Percentiles rank a stretch among this genome's conserved stretches.
phyloP scores from a whole-genome alignment of 208 protist genomes.

The Trypanosoma caninum region DNA sequence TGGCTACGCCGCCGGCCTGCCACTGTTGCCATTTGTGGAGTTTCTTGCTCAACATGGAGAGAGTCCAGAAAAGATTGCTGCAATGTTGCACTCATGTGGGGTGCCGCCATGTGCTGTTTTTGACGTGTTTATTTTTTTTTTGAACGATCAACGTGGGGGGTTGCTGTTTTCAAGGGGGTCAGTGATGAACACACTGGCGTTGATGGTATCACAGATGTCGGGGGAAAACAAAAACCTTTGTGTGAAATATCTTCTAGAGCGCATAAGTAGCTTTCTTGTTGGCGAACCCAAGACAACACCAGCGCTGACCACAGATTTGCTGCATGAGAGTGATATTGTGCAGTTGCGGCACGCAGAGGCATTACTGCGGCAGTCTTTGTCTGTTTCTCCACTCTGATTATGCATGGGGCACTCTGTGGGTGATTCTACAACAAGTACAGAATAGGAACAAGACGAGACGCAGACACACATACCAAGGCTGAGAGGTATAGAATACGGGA shows the following conservation, averaged over 20 bases:
- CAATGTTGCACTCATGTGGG: constrained; percentile 33
- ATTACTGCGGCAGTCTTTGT: constrained; percentile 21
- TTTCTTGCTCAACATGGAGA: constrained; percentile 54
- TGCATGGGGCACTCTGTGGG: neutral
- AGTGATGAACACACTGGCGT: constrained; percentile 36
- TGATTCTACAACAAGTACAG: neutral
- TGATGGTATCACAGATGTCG: constrained; percentile 29
- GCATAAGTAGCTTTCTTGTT: constrained; percentile 49
- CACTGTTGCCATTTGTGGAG: constrained; percentile 61
- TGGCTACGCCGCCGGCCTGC: constrained; percentile 56
- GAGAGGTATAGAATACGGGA: too few relatives aligned
- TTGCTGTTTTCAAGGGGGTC: constrained; percentile 32
- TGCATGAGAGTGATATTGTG: constrained; percentile 35
- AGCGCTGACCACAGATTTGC: neutral
- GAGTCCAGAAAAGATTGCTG: constrained; percentile 21
- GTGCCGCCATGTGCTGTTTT: constrained; percentile 45
- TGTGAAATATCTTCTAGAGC: constrained; percentile 58
- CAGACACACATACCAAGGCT: neutral
- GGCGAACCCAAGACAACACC: constrained; percentile 30
- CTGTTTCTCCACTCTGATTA: constrained; percentile 1
- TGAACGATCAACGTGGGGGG: constrained; percentile 33
- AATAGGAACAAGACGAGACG: neutral
- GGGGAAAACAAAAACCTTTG: constrained; percentile 40
- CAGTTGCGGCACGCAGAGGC: constrained; percentile 32
- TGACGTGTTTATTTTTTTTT: constrained; percentile 46